Evolutionary conservation across 1,139 yeast species (phyloP).

Genomic region (Hansenula lynferdii): DNA sequence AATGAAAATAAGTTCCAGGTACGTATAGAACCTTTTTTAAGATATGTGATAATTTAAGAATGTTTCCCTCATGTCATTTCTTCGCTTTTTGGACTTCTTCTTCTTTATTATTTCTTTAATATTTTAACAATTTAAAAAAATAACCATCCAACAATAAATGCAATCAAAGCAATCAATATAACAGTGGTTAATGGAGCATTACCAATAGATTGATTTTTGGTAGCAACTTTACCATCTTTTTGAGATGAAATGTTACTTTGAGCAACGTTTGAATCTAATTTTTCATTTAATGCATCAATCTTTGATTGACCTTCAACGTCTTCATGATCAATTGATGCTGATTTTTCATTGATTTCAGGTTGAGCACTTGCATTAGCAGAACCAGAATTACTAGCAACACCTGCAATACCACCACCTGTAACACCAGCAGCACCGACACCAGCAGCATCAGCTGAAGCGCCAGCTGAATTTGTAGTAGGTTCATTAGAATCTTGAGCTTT

Average conservation of each 20-base stretch:
- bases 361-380: conserved; percentile 12
- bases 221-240: conserved; percentile 6
- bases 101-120: too few species aligned
- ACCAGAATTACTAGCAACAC: conserved; percentile 14
- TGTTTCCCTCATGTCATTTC: too few species aligned
- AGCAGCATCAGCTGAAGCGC: conserved; percentile 8
- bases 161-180: conserved; percentile 45
- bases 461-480: conserved; percentile 7
- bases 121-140: too few species aligned
- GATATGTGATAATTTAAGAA: too few species aligned
- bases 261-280: conserved; percentile 32
- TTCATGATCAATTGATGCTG: conserved; percentile 4
- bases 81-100: too few species aligned
- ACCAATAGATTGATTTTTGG: conserved; percentile 1
- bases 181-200: conserved; percentile 39
- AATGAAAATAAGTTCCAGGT: too few species aligned
- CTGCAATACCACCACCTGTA: conserved; percentile 12
- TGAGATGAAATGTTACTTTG: conserved; percentile 7
- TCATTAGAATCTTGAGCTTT: conserved; percentile 2
- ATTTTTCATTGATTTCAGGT: neutral
- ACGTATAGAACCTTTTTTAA: too few species aligned
- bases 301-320: conserved; percentile 30
- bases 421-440: too few species aligned
- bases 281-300: conserved; percentile 39
- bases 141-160: conserved; percentile 59